A percentile compares a stretch with the other conserved stretches of the same genome.
phyloP scores from a whole-genome alignment of 108 stramenopile species.

The Skeletonema tropicum region DNA sequence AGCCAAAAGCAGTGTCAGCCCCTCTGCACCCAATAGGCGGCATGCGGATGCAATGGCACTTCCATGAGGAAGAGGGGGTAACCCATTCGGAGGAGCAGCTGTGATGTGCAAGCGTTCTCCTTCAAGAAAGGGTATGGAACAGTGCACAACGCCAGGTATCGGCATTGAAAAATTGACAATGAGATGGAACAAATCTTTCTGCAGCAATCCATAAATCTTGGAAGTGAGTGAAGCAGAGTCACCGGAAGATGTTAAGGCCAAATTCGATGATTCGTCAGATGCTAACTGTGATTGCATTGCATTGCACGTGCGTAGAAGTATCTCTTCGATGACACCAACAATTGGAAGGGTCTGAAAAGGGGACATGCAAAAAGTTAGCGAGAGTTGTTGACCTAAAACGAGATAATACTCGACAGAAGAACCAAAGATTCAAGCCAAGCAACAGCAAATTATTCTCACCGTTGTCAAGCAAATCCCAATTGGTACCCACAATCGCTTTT shows the following conservation, averaged over 20 bases:
- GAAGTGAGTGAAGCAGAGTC: constrained; percentile 21
- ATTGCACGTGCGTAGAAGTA: constrained; percentile 80
- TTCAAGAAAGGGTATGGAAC: constrained; percentile 81
- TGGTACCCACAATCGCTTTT: constrained; percentile 77
- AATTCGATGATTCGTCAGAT: constrained; percentile 16
- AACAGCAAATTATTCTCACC: not conserved
- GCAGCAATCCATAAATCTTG: constrained; percentile 47
- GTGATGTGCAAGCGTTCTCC: constrained; percentile 80
- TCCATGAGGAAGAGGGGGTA: constrained; percentile 85
- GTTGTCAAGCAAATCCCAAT: constrained; percentile 80
- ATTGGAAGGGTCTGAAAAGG: constrained; percentile 62
- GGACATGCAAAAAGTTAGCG: not conserved
- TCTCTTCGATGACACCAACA: constrained; percentile 79
- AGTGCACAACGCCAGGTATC: constrained; percentile 83
- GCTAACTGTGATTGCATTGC: constrained; percentile 51
- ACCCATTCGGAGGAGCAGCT: constrained; percentile 63
- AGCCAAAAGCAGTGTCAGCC: constrained; percentile 74
- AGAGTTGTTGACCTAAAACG: not conserved
- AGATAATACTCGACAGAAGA: not conserved
- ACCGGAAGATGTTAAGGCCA: not conserved
- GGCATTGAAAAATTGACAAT: constrained; percentile 78
- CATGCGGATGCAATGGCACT: constrained; percentile 71
- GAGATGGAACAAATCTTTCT: constrained; percentile 66
- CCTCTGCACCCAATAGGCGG: constrained; percentile 80
- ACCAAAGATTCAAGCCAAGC: not conserved